Conservation (phyloP, 2,329 filamentous ascomycete species). For the Apiospora phragmitis region DNA sequence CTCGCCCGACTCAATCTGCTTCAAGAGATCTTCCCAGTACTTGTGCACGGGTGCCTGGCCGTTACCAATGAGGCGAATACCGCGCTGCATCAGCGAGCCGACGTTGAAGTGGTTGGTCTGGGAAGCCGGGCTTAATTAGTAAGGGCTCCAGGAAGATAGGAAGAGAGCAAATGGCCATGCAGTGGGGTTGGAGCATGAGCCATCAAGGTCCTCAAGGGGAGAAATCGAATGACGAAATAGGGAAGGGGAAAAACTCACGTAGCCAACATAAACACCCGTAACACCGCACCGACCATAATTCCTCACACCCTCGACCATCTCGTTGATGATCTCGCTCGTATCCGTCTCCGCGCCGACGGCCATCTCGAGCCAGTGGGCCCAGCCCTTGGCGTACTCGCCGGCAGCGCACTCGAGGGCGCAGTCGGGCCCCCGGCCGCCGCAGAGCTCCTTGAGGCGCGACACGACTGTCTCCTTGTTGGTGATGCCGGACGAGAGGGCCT, state of each 20-base stretch:
- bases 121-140: background rate
- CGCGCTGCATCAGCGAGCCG: constrained; percentile 81
- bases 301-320: constrained; percentile 74
- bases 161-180: background rate
- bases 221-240: background rate
- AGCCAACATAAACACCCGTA: constrained; percentile 69
- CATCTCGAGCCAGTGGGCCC: constrained; percentile 60
- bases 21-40: constrained; percentile 80
- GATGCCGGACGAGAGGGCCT: constrained; percentile 57
- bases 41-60: constrained; percentile 73
- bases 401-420: constrained; percentile 60
- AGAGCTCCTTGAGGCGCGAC: constrained; percentile 71
- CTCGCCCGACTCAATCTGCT: constrained; percentile 63
- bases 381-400: constrained; percentile 62
- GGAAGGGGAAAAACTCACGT: constrained; percentile 39
- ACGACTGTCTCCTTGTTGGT: constrained; percentile 64
- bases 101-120: constrained; percentile 82
- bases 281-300: constrained; percentile 75
- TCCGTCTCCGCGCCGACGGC: constrained; percentile 75
- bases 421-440: constrained; percentile 71
- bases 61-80: constrained; percentile 74
- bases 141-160: background rate
- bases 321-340: constrained; percentile 77
- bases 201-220: constrained; percentile 5
- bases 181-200: background rate